A percentile compares a stretch with the other conserved stretches of the same genome.
Evolutionary conservation across 2,329 filamentous ascomycete species (phyloP).

Genomic region (Trichoderma atroviride): DNA sequence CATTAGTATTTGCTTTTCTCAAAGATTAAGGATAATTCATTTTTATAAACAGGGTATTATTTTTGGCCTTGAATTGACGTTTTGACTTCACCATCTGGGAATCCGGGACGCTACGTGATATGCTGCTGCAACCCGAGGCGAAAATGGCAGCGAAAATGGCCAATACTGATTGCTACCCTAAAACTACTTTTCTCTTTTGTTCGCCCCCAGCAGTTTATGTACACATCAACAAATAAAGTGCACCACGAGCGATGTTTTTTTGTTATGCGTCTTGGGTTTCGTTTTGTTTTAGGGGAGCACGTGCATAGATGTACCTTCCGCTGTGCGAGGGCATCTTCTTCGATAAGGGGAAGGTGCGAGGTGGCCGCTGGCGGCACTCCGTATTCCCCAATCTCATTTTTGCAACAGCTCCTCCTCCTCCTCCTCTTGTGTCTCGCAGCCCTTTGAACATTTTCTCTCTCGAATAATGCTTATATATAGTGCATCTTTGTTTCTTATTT

Average conservation of each 20-base stretch:
- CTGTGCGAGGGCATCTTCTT: background rate
- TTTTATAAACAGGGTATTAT: slow-evolving; percentile 2
- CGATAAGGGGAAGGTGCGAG: slow-evolving; percentile 6
- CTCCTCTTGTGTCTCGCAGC: background rate
- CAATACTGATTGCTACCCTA: background rate
- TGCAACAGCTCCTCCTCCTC: background rate
- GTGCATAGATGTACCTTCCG: background rate
- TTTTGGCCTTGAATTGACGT: background rate
- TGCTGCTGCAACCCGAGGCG: background rate
- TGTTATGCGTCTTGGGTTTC: background rate
- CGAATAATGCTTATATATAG: too few relatives aligned
- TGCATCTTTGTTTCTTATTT: too few relatives aligned
- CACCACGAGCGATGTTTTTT: background rate
- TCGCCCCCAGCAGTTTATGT: background rate
- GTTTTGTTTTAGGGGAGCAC: background rate
- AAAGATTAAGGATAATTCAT: background rate
- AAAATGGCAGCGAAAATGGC: background rate
- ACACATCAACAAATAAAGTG: background rate
- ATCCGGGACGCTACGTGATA: background rate
- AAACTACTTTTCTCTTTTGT: too few relatives aligned
- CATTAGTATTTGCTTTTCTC: slow-evolving; percentile 3
- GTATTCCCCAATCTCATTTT: background rate
- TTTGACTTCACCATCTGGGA: background rate
- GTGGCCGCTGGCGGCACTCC: too few relatives aligned
- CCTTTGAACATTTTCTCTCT: background rate